Conservation (phyloP, 345 rosid species). For the Bretschneidera sinensis region DNA sequence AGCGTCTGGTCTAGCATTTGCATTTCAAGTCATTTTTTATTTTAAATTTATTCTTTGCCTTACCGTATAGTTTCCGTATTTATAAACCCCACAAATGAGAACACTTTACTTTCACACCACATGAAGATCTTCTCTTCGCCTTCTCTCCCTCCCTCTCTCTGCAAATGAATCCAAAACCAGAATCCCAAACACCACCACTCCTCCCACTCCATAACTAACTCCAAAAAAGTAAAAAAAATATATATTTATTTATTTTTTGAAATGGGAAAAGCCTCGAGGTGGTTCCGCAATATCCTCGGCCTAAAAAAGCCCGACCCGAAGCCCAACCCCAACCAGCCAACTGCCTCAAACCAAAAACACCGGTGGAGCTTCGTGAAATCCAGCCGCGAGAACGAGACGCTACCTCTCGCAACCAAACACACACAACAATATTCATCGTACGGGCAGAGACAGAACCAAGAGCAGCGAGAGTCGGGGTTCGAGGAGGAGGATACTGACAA, state of each 20-base stretch:
- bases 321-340: constrained; percentile 15
- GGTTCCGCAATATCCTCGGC: constrained; percentile 72
- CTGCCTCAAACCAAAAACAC: constrained; percentile 38
- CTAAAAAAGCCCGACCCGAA: too few species aligned
- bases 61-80: constrained; percentile 7
- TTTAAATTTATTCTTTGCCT: neutral
- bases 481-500: constrained; percentile 29
- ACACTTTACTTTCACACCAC: too few species aligned
- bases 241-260: too few species aligned
- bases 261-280: constrained; percentile 83
- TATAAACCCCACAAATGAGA: neutral
- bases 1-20: too few species aligned
- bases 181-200: neutral
- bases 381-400: constrained; percentile 39
- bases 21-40: neutral
- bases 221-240: too few species aligned
- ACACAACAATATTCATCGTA: neutral
- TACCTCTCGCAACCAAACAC: neutral
- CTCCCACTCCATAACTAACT: neutral
- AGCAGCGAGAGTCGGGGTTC: neutral
- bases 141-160: constrained; percentile 6
- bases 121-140: neutral
- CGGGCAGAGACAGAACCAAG: constrained; percentile 13
- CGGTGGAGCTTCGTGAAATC: constrained; percentile 89
- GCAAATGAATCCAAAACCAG: neutral